phyloP scores from a whole-genome alignment of 305 asterid genomes.

The Rubia occidens region DNA sequence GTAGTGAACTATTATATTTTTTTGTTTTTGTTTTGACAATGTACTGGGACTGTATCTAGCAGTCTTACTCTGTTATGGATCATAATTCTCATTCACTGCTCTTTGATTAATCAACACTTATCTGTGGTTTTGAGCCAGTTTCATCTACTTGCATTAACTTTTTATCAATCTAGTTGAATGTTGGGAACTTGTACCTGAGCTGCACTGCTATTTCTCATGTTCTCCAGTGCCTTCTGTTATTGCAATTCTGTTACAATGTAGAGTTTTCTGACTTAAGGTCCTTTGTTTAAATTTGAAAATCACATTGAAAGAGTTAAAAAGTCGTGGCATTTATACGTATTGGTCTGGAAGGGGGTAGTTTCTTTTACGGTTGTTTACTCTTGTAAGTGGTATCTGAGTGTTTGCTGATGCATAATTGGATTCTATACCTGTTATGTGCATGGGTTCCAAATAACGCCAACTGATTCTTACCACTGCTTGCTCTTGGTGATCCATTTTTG shows the following conservation, averaged over 20 bases:
- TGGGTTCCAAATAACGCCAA: not conserved
- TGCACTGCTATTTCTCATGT: not conserved
- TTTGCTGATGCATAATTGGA: not conserved
- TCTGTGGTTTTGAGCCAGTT: not conserved
- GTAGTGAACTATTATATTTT: not conserved
- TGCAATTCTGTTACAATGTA: not conserved
- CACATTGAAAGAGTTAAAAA: not conserved
- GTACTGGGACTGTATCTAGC: not conserved
- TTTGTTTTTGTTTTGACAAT: too few relatives aligned
- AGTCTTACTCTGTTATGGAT: not conserved
- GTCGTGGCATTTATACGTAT: not conserved
- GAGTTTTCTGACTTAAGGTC: not conserved
- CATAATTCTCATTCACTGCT: not conserved
- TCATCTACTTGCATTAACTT: not conserved
- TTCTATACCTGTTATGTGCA: not conserved
- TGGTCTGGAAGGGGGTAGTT: not conserved
- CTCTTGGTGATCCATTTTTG: conserved; percentile 5
- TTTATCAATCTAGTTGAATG: not conserved
- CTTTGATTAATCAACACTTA: not conserved
- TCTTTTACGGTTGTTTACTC: not conserved
- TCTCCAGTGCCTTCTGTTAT: not conserved
- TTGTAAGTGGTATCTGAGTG: not conserved
- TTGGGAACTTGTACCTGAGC: not conserved
- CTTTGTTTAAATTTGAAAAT: not conserved
- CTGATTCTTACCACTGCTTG: not conserved